Base-by-base conservation (phyloP, 768 basidiomycete genomes). In the Leccinum longicurvipes region DNA sequence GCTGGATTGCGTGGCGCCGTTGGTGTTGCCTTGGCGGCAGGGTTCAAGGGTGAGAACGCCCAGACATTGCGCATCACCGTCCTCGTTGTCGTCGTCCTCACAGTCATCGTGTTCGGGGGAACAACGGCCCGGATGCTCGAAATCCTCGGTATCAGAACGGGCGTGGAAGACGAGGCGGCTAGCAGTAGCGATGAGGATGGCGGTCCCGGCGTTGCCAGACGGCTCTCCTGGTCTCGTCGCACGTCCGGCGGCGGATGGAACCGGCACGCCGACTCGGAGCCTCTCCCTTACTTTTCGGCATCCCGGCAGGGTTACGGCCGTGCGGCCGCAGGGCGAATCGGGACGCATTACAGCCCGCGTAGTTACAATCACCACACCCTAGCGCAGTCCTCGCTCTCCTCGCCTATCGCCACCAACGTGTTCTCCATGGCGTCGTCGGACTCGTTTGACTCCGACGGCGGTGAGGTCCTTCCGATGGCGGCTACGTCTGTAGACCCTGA, bases 91-190 rank as follows among this genome's bases (percentile, higher is more conserved):
- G 96, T 98, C 24, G 93, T 99, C 42, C 77, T 98, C 51, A 97
- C 96, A 1, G 94, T 98, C 31, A 73, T 98, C 53, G 74, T 97
- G 32, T 98, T 99, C 62, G 97, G 97, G 0, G 96, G 97, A 3
- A 98, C 97, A n/a, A 96, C 96, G 0, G 85, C 91, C 12, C 80
- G 93, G 48, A 98, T 99, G 97, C 78, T 99, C 27, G 96, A 98
- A 67, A 85, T 98, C 9, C 79, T 98, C n/a, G 96, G 97, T 0
- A 97, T 99, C 59, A 77, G 92, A 11, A 95, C 92, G 0, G 95
- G 95, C 0, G 91, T 99, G 0, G 94, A 96, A 63, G 96, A 98
- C 62, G 95, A 94, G 25, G 92, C 80, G 2, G 93, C 79, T 34
- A 79, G 78, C 51, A 73, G 71, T 53, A 74, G 69, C 60, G 78